phyloP scores from a whole-genome alignment of 2,329 filamentous ascomycete genomes.

The Pyrenophora graminea region DNA sequence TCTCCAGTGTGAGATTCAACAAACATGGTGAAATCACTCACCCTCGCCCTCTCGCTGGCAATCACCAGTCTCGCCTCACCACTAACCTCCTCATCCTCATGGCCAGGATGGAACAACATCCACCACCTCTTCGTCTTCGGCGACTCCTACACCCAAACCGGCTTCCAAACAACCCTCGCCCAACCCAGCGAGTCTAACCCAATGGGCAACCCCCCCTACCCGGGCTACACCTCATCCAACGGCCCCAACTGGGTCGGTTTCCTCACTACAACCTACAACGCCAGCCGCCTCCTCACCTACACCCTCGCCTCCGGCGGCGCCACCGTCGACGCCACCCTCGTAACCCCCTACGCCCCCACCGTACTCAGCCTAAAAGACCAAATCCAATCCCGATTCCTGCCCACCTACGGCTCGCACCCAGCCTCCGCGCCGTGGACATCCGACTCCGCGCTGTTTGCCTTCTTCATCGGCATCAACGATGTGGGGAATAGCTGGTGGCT shows the following conservation, averaged over 20 bases:
- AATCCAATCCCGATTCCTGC: conserved; percentile 51
- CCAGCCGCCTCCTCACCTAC: conserved; percentile 54
- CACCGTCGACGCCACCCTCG: conserved; percentile 46
- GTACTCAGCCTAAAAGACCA: conserved; percentile 60
- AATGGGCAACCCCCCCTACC: conserved; percentile 64
- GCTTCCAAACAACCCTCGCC: conserved; percentile 58
- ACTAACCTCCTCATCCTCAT: conserved; percentile 23
- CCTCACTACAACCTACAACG: conserved; percentile 44
- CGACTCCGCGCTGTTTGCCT: conserved; percentile 53
- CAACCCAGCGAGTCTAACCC: conserved; percentile 61
- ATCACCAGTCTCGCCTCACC: conserved; percentile 28
- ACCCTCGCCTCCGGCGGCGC: conserved; percentile 57
- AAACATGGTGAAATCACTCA: conserved; percentile 30
- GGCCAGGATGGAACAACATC: conserved; percentile 41
- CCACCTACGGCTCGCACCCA: conserved; percentile 44
- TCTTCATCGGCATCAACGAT: conserved; percentile 63
- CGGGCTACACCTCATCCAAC: conserved; percentile 47
- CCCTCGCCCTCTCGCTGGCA: conserved; percentile 29
- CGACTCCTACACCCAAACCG: conserved; percentile 64
- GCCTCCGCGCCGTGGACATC: conserved; percentile 50
- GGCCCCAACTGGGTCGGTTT: conserved; percentile 63
- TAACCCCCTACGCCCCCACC: conserved; percentile 55
- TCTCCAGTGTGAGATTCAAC: not conserved
- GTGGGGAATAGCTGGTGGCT: conserved; percentile 56
- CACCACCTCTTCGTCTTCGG: conserved; percentile 50